phyloP scores from a whole-genome alignment of 768 basidiomycete genomes.

The Hirschioporus abietinus region DNA sequence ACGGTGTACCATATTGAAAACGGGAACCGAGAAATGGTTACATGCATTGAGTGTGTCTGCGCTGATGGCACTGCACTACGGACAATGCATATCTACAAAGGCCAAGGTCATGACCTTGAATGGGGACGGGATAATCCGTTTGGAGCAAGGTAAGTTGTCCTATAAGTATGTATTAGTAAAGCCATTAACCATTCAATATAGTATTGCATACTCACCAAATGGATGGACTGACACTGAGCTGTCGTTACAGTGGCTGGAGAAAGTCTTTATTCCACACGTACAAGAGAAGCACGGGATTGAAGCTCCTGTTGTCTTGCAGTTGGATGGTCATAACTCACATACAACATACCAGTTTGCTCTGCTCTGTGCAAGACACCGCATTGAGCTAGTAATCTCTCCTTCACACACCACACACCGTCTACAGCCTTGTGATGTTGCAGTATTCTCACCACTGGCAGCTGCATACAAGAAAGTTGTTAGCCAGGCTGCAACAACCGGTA shows the following conservation, averaged over 20 bases:
- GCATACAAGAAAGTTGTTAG: conserved; percentile 10
- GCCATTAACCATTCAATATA: conserved; percentile 16
- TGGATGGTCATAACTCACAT: conserved; percentile 37
- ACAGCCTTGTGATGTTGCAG: conserved; percentile 32
- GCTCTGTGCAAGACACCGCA: conserved; percentile 22
- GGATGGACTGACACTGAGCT: conserved; percentile 39
- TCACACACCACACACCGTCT: conserved; percentile 33
- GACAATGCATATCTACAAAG: conserved; percentile 15
- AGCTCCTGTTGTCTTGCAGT: conserved; percentile 26
- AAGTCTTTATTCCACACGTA: conserved; percentile 27
- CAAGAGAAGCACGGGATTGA: conserved; percentile 10
- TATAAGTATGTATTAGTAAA: not conserved
- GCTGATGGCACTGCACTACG: conserved; percentile 15
- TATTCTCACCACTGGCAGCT: conserved; percentile 29
- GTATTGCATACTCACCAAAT: conserved; percentile 29
- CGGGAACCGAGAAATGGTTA: conserved; percentile 10
- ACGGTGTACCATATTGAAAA: conserved; percentile 5
- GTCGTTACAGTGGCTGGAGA: conserved; percentile 27
- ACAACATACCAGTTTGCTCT: conserved; percentile 25
- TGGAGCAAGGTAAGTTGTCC: conserved; percentile 11
- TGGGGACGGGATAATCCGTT: conserved; percentile 8
- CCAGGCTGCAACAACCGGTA: conserved; percentile 8
- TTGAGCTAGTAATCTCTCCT: conserved; percentile 31
- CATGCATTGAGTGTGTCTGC: conserved; percentile 14
- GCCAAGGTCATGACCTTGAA: not conserved